These are phyloP conservation scores for Dissophora globulifera DNA, from an alignment of 192 early-diverging fungal genomes.

Conservation along the genomic window DNA sequence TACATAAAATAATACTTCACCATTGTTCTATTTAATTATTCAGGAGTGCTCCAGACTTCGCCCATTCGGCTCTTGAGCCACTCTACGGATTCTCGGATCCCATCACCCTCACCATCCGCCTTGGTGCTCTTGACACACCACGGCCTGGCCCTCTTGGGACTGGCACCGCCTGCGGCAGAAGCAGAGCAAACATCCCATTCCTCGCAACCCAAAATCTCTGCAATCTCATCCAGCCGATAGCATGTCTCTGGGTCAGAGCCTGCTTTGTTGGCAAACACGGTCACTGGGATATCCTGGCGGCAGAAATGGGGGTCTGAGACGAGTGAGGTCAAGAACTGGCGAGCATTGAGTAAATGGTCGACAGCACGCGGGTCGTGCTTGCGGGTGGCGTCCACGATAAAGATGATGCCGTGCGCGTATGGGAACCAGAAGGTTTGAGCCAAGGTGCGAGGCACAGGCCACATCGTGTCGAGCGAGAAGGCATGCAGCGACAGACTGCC, in stretches of 20 bases:
- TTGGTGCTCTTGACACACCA: constrained; percentile 55
- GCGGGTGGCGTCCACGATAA: constrained; percentile 48
- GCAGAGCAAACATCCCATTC: constrained; percentile 21
- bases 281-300: constrained; percentile 38
- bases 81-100: constrained; percentile 37
- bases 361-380: constrained; percentile 49
- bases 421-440: constrained; percentile 52
- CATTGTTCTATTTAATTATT: too few relatives aligned
- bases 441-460: constrained; percentile 41
- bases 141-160: constrained; percentile 6
- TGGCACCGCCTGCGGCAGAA: background rate
- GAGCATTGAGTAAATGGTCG: constrained; percentile 41
- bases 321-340: constrained; percentile 32
- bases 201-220: constrained; percentile 50
- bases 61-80: constrained; percentile 53
- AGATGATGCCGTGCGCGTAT: constrained; percentile 42
- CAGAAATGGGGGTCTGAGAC: constrained; percentile 30
- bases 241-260: constrained; percentile 44
- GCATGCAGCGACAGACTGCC: constrained; percentile 43
- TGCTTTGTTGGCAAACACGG: constrained; percentile 50
- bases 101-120: constrained; percentile 33
- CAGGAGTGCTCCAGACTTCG: constrained; percentile 35
- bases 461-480: constrained; percentile 51
- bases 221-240: constrained; percentile 50
- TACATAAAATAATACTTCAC: too few relatives aligned